Evolutionary conservation across 2,329 filamentous ascomycete genomes (phyloP).

Genomic region (Alternaria incomplexa): DNA sequence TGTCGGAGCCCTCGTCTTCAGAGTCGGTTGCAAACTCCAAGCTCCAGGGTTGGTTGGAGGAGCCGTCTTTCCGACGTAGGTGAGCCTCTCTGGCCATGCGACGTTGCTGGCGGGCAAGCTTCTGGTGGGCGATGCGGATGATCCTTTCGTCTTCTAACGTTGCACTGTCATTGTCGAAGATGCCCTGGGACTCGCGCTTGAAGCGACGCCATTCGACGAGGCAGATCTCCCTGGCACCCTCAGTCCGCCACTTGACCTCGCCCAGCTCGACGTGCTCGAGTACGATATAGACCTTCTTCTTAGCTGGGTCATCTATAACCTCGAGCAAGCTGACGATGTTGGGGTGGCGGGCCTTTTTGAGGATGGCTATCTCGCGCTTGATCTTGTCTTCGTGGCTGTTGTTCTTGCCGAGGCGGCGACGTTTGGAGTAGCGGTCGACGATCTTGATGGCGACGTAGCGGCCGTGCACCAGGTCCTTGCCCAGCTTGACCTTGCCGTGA

Average conservation of each 20-base stretch:
- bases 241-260: constrained; percentile 92
- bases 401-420: constrained; percentile 80
- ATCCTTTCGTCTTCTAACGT: constrained; percentile 54
- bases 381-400: constrained; percentile 79
- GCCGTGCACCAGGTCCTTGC: constrained; percentile 75
- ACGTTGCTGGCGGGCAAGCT: constrained; percentile 54
- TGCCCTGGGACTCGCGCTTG: constrained; percentile 69
- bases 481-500: constrained; percentile 97
- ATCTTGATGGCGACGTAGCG: constrained; percentile 97
- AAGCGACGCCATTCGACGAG: constrained; percentile 81
- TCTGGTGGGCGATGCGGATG: constrained; percentile 39
- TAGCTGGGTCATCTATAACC: constrained; percentile 94
- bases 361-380: constrained; percentile 94
- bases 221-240: constrained; percentile 82
- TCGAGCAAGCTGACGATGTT: constrained; percentile 95
- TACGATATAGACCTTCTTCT: constrained; percentile 98
- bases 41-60: constrained; percentile 76
- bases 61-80: constrained; percentile 34
- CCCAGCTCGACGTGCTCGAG: constrained; percentile 93
- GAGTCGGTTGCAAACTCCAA: constrained; percentile 75
- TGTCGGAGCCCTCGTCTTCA: constrained; percentile 55
- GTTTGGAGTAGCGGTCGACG: constrained; percentile 93
- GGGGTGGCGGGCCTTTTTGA: constrained; percentile 97
- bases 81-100: constrained; percentile 46
- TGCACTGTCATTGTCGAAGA: constrained; percentile 51